Base-by-base conservation (phyloP, 1,139 yeast species). In the Candida tropicalis region DNA sequence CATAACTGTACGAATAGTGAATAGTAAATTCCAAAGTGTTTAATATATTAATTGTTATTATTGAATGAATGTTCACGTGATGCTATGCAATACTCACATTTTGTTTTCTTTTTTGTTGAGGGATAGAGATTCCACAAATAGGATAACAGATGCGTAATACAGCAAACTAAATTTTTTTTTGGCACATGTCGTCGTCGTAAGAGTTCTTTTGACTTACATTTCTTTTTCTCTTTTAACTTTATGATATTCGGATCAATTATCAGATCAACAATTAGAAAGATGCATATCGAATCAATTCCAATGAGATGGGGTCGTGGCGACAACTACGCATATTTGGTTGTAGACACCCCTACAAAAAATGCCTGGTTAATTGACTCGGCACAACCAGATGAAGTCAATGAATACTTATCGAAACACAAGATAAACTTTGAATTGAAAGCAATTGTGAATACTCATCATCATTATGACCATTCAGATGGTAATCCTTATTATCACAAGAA, bases 281-380 rank as follows among this genome's bases (percentile, higher is more conserved):
- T 91, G 98, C 95, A 88, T 56, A 77, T 91, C 47, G 77, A 81
- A 57, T 66, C 86, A 29, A 81, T 93, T 55, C 91, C 93, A 47
- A 91, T 90, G 97, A 81, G 97, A 66, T 91, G 98, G 98, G 90
- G 93, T 45, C 65, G 79, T 23, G 97, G 97, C 45, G 95, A 90
- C 64, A 93, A 93, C 68, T 93, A 91, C 66, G 78, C 95, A 53
- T 93, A 93, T 60, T 64, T 91, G 12, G 62, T 93, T 28, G 75
- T 83, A 10, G 97, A 89, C 59, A 79, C 81, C 18, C 74, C 77
- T 26, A 77, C 87, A 25, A 77, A 73, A 38, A 75, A 82, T 49
- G 82, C 96, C 7, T 87, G 96, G 84, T 57, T 95, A 33, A 85
- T 93, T 51, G 99, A 93, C 57, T 96, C 98, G 2, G 98, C 99